phyloP scores from a whole-genome alignment of 345 rosid genomes.

The Geranium brycei region DNA sequence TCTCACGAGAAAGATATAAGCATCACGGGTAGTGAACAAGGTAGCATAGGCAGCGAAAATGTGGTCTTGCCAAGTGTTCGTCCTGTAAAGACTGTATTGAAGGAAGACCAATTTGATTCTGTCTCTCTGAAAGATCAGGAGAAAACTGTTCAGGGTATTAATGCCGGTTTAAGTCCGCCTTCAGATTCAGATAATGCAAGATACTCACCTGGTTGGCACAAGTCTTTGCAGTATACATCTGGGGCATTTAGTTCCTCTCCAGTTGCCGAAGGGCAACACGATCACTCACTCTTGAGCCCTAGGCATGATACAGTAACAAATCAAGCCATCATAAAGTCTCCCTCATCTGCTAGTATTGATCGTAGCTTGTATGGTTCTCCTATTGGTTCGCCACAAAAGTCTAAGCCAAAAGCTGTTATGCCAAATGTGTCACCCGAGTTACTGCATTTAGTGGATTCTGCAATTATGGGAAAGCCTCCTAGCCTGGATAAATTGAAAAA shows the following conservation, averaged over 20 bases:
- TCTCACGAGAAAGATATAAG: slow-evolving; percentile 22
- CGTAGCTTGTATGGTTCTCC: slow-evolving; percentile 34
- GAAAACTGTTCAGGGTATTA: slow-evolving; percentile 19
- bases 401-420: slow-evolving; percentile 54
- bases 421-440: slow-evolving; percentile 97
- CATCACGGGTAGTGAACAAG: slow-evolving; percentile 8
- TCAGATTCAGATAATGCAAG: slow-evolving; percentile 37
- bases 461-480: slow-evolving; percentile 95
- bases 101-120: slow-evolving; percentile 72
- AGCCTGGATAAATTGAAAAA: slow-evolving; percentile 79
- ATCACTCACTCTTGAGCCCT: slow-evolving; percentile 37
- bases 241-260: slow-evolving; percentile 30
- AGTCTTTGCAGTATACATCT: slow-evolving; percentile 1
- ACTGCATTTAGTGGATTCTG: slow-evolving; percentile 96
- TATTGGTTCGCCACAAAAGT: slow-evolving; percentile 50
- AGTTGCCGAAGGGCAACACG: slow-evolving; percentile 25
- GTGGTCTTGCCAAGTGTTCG: slow-evolving; percentile 15
- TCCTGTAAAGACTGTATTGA: slow-evolving; percentile 24
- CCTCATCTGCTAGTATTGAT: slow-evolving; percentile 48
- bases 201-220: slow-evolving; percentile 2
- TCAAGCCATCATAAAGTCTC: slow-evolving; percentile 30
- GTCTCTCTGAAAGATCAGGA: slow-evolving; percentile 71
- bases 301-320: not conserved
- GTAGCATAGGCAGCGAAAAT: too few relatives aligned
- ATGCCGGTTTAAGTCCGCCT: slow-evolving; percentile 21